These are phyloP conservation scores for Boletellus dicymbophilus DNA, from an alignment of 1,284 basidiomycete genomes.

Conservation along the genomic window DNA sequence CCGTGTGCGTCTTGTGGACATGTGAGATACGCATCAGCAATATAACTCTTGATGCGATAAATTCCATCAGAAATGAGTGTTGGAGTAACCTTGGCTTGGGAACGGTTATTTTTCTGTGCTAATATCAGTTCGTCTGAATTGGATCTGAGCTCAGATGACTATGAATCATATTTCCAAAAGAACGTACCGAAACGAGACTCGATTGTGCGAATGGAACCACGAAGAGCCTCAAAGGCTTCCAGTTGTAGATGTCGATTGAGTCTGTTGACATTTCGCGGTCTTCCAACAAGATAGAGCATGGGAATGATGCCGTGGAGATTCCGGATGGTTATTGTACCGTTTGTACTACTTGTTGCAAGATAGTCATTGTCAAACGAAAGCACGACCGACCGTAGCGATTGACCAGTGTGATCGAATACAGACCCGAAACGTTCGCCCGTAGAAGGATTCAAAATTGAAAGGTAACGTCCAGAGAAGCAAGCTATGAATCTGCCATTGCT, in stretches of 20 bases:
- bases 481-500: constrained; percentile 4
- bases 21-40: constrained; percentile 2
- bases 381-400: constrained; percentile 3
- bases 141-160: too few relatives aligned
- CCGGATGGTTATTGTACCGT: constrained; percentile 2
- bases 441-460: constrained; percentile 3
- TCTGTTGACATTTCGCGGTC: not conserved
- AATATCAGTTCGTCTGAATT: not conserved
- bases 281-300: constrained; percentile 3
- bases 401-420: constrained; percentile 1
- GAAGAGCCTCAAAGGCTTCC: not conserved
- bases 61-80: not conserved
- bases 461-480: constrained; percentile 1
- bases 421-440: constrained; percentile 4
- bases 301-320: constrained; percentile 4
- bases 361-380: constrained; percentile 5
- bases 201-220: constrained; percentile 1
- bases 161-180: too few relatives aligned
- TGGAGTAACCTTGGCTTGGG: not conserved
- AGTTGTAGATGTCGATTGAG: not conserved
- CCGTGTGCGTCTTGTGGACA: constrained; percentile 1
- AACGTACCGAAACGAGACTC: constrained; percentile 4
- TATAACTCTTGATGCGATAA: constrained; percentile 1
- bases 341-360: not conserved
- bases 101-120: not conserved